Percentiles rank a stretch among this genome's conserved stretches.
These are phyloP conservation scores for Talaromyces verruculosus DNA, from an alignment of 2,329 filamentous ascomycete genomes.

Conservation along the genomic window DNA sequence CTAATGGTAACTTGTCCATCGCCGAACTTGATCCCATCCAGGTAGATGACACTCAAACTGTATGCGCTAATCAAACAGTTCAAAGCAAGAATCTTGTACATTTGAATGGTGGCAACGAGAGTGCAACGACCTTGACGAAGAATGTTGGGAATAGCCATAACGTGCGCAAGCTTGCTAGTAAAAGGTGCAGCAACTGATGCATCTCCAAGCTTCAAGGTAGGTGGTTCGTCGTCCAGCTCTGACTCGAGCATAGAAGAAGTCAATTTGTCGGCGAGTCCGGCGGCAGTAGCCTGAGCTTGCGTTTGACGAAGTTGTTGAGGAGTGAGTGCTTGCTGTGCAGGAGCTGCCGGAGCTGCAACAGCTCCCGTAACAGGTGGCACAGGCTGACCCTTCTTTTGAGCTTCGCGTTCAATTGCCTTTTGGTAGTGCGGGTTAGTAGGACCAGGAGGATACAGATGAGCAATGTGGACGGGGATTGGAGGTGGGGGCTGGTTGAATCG, in stretches of 20 bases:
- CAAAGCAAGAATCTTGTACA: constrained; percentile 98
- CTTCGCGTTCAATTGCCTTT: constrained; percentile 86
- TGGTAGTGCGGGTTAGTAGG: constrained; percentile 90
- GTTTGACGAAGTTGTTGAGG: constrained; percentile 53
- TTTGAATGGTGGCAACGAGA: constrained; percentile 96
- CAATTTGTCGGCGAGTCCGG: constrained; percentile 80
- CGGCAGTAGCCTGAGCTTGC: constrained; percentile 68
- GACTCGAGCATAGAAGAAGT: constrained; percentile 84
- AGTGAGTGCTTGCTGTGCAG: constrained; percentile 57
- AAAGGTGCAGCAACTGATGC: constrained; percentile 96
- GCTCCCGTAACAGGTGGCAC: constrained; percentile 52
- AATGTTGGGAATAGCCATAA: constrained; percentile 96
- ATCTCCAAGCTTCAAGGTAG: constrained; percentile 94
- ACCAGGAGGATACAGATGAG: constrained; percentile 89
- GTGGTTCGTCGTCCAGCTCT: constrained; percentile 87
- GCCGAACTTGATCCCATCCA: constrained; percentile 98
- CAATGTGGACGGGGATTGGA: constrained; percentile 89
- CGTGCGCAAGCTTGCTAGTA: constrained; percentile 95
- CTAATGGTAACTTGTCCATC: constrained; percentile 98
- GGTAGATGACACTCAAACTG: constrained; percentile 90
- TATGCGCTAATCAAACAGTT: constrained; percentile 99
- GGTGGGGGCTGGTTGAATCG: constrained; percentile 91
- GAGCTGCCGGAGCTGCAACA: constrained; percentile 60
- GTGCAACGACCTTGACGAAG: constrained; percentile 97
- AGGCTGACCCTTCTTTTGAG: constrained; percentile 71